Conservation (phyloP, 192 early-diverging fungal genomes). For the Coemansia furcata region DNA sequence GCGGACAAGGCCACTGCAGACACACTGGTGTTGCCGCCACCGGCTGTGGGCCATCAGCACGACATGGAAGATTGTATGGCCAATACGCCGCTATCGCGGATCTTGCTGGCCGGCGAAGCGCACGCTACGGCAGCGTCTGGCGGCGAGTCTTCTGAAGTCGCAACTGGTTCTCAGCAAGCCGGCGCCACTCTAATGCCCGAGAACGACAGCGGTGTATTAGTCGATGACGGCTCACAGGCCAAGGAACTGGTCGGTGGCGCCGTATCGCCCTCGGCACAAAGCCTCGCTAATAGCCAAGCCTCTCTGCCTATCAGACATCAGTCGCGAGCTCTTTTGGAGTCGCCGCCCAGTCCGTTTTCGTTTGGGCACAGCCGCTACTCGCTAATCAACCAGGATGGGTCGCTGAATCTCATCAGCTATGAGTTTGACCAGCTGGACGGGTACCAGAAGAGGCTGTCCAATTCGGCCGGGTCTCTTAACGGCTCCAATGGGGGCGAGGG, state of each 20-base stretch:
- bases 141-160: conserved; percentile 4
- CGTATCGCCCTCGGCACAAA: background rate
- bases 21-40: conserved; percentile 13
- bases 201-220: conserved; percentile 46
- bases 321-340: conserved; percentile 1
- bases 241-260: background rate
- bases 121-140: background rate
- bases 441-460: conserved; percentile 43
- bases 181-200: conserved; percentile 1
- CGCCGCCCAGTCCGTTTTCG: conserved; percentile 43
- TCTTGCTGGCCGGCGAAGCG: background rate
- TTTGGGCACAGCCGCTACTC: conserved; percentile 52
- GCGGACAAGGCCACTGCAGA: background rate
- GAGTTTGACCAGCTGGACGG: conserved; percentile 50
- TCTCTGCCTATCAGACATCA: conserved; percentile 13
- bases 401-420: conserved; percentile 40
- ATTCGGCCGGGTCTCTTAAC: conserved; percentile 7
- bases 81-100: conserved; percentile 11
- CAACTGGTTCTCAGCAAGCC: conserved; percentile 8
- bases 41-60: background rate
- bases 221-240: conserved; percentile 2
- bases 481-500: conserved; percentile 12
- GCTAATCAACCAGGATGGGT: conserved; percentile 51
- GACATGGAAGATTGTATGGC: conserved; percentile 9
- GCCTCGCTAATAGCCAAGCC: conserved; percentile 18